These are phyloP conservation scores for Fagopyrum tataricum DNA, from an alignment of 148 eudicot genomes.

Conservation along the genomic window DNA sequence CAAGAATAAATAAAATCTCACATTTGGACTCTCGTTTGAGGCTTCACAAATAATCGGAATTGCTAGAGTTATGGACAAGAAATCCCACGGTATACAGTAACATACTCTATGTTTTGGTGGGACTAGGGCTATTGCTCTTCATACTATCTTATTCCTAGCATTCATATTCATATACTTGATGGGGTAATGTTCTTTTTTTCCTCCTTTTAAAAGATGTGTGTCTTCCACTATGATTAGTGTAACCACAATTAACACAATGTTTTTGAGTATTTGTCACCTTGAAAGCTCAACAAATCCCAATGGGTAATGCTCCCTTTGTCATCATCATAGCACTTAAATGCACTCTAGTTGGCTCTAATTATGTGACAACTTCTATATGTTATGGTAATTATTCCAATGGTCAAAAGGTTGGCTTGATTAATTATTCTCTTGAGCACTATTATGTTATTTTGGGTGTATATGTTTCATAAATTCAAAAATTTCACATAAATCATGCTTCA, in stretches of 20 bases:
- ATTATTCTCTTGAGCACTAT: neutral
- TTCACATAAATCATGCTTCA: neutral
- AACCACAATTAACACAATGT: constrained; percentile 3
- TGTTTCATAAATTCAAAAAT: neutral
- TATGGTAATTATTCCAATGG: neutral
- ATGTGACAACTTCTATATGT: constrained; percentile 6
- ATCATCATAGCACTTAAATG: constrained; percentile 5
- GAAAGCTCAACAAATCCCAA: constrained; percentile 5
- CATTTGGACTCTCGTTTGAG: no score
- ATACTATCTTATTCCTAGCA: neutral
- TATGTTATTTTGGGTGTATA: constrained; percentile 1
- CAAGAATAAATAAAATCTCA: no score
- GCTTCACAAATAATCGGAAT: no score
- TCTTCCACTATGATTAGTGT: constrained; percentile 11
- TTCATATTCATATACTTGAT: neutral
- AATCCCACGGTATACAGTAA: no score
- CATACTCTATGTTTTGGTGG: neutral
- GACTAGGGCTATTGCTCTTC: neutral
- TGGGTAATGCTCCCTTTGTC: neutral
- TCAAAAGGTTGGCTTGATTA: neutral
- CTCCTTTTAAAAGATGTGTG: neutral
- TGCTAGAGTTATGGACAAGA: no score
- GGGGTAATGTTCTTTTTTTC: neutral
- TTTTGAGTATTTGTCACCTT: neutral
- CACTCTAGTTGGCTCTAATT: constrained; percentile 10